These are phyloP conservation scores for Daldinia decipiens DNA, from an alignment of 495 filamentous ascomycete genomes.

Conservation along the genomic window DNA sequence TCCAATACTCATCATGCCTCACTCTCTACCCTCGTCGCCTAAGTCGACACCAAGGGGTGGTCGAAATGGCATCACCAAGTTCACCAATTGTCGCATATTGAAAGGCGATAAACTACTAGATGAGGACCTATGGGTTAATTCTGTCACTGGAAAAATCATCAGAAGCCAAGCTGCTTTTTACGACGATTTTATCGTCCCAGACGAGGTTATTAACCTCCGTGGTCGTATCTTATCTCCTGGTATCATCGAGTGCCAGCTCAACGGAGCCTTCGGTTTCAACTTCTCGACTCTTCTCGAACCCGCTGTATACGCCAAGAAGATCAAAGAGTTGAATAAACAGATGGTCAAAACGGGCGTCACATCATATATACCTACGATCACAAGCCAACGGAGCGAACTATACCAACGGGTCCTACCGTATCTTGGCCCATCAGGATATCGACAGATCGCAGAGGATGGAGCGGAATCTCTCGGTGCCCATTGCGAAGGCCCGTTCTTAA, in stretches of 20 bases:
- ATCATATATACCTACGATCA: conserved; percentile 82
- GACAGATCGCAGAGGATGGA: conserved; percentile 66
- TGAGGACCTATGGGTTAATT: conserved; percentile 83
- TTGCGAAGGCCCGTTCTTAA: conserved; percentile 86
- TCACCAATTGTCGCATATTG: conserved; percentile 82
- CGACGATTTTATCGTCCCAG: conserved; percentile 68
- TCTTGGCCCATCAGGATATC: conserved; percentile 72
- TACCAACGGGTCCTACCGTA: conserved; percentile 79
- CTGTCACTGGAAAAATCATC: conserved; percentile 78
- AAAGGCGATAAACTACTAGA: conserved; percentile 69
- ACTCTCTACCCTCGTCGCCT: conserved; percentile 49
- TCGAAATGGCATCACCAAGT: conserved; percentile 73
- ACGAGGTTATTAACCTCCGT: conserved; percentile 73
- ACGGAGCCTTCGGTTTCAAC: conserved; percentile 87
- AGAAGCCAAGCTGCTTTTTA: conserved; percentile 79
- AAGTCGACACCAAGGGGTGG: conserved; percentile 46
- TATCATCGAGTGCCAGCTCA: conserved; percentile 86
- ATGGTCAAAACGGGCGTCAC: conserved; percentile 82
- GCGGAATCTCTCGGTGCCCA: conserved; percentile 86
- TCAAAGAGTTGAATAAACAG: conserved; percentile 72
- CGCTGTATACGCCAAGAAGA: conserved; percentile 70
- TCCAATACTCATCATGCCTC: conserved; percentile 40
- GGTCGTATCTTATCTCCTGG: conserved; percentile 83
- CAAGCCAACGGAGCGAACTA: conserved; percentile 72
- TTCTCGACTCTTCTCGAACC: conserved; percentile 78